Conservation (phyloP, 2,329 filamentous ascomycete genomes). For the Penicillium paneum region DNA sequence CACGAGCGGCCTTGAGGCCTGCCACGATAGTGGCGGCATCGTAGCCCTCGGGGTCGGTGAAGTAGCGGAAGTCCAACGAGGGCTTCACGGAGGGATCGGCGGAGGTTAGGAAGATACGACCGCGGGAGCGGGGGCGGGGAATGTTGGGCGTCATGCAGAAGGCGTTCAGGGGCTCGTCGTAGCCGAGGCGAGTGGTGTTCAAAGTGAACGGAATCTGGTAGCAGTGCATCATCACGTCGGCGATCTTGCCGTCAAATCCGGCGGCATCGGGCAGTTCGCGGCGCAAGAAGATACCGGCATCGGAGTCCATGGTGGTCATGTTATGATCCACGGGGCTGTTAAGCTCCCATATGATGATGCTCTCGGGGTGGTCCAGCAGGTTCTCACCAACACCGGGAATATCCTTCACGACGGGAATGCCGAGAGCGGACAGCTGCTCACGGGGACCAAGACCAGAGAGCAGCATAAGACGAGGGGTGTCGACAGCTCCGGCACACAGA, state of each 20-base stretch:
- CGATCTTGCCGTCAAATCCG: slow-evolving; percentile 67
- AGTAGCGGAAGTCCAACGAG: slow-evolving; percentile 83
- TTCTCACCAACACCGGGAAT: slow-evolving; percentile 63
- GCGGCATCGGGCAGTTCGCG: slow-evolving; percentile 69
- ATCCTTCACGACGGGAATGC: slow-evolving; percentile 58
- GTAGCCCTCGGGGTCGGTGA: slow-evolving; percentile 81
- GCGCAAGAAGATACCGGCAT: slow-evolving; percentile 83
- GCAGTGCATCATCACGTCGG: slow-evolving; percentile 94
- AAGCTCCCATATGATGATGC: slow-evolving; percentile 72
- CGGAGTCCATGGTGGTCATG: slow-evolving; percentile 88
- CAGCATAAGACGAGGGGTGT: slow-evolving; percentile 68
- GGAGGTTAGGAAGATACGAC: slow-evolving; percentile 73
- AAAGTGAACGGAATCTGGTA: slow-evolving; percentile 91
- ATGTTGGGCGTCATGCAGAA: slow-evolving; percentile 96
- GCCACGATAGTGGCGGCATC: slow-evolving; percentile 77
- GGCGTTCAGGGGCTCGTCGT: slow-evolving; percentile 66
- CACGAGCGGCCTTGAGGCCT: slow-evolving; percentile 72
- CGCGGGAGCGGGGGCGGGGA: slow-evolving; percentile 73
- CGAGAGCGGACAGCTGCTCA: slow-evolving; percentile 50
- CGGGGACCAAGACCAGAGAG: slow-evolving; percentile 54
- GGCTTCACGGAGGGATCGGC: slow-evolving; percentile 73
- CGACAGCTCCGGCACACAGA: slow-evolving; percentile 74
- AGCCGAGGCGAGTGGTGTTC: slow-evolving; percentile 79
- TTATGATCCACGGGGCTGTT: slow-evolving; percentile 72
- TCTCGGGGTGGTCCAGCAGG: slow-evolving; percentile 63